These are phyloP conservation scores for Apiotrichum laibachii DNA, from an alignment of 1,284 basidiomycete species.

Conservation along the genomic window DNA sequence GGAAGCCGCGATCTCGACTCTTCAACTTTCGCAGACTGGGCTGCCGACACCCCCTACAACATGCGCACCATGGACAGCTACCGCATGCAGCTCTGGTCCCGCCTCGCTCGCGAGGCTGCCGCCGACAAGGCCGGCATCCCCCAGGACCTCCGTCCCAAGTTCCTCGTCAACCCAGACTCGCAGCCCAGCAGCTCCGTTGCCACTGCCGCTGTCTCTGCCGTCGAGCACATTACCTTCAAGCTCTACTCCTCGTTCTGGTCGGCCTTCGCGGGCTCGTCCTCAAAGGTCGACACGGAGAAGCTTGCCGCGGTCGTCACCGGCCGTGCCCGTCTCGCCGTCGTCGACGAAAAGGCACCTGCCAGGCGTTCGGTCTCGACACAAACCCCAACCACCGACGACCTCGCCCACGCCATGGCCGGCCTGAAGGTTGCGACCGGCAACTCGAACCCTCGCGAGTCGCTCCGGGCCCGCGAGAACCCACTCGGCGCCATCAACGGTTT, in stretches of 20 bases:
- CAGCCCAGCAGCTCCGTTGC: constrained; percentile 15
- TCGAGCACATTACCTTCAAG: constrained; percentile 47
- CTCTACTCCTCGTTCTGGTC: constrained; percentile 52
- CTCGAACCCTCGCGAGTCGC: constrained; percentile 11
- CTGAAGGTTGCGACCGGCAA: constrained; percentile 35
- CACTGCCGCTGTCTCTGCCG: constrained; percentile 35
- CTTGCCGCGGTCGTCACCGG: constrained; percentile 53
- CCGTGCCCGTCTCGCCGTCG: constrained; percentile 46
- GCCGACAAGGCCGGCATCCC: constrained; percentile 42
- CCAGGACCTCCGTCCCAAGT: constrained; percentile 47
- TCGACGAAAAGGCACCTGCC: constrained; percentile 20
- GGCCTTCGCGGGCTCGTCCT: constrained; percentile 44
- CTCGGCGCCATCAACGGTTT: constrained; percentile 27
- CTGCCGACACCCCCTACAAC: constrained; percentile 72
- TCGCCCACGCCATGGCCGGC: constrained; percentile 33
- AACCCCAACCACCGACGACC: constrained; percentile 20
- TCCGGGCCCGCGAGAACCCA: constrained; percentile 32
- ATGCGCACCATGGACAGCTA: constrained; percentile 77
- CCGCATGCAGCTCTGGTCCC: constrained; percentile 81
- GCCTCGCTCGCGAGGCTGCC: constrained; percentile 61
- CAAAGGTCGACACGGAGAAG: constrained; percentile 48
- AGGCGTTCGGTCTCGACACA: constrained; percentile 4
- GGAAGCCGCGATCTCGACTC: constrained; percentile 54
- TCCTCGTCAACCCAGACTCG: constrained; percentile 36
- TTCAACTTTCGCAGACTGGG: constrained; percentile 60